phyloP scores from a whole-genome alignment of 1,139 yeast species.

The Taphrina deformans region DNA sequence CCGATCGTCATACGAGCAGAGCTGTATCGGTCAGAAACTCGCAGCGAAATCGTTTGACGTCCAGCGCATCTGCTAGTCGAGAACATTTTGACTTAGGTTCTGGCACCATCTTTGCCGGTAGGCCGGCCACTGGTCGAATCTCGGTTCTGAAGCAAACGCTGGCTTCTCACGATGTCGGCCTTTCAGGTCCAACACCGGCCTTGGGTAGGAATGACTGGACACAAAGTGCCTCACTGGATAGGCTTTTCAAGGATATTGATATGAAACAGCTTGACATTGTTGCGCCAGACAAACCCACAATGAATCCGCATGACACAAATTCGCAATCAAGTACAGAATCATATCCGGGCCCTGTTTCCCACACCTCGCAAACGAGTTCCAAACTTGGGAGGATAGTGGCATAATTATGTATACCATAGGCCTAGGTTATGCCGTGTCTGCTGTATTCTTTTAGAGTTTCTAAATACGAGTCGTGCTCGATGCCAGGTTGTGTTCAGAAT shows the following conservation, averaged over 20 bases:
- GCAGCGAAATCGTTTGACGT: not conserved
- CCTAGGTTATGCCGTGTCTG: no score
- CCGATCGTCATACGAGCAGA: not conserved
- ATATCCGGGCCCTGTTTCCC: not conserved
- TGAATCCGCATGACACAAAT: not conserved
- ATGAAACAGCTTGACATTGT: not conserved
- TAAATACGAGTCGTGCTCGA: no score
- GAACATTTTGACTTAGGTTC: not conserved
- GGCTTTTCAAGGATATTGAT: not conserved
- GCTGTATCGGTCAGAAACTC: not conserved
- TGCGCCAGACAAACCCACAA: not conserved
- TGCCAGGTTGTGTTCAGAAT: no score
- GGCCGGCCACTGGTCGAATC: not conserved
- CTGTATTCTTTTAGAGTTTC: no score
- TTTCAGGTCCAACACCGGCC: not conserved
- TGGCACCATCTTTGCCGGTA: not conserved
- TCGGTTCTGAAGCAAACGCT: not conserved
- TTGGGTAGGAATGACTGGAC: not conserved
- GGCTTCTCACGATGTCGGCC: not conserved
- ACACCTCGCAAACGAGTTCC: not conserved
- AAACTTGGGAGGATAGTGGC: not conserved
- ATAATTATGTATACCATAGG: no score
- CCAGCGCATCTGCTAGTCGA: conserved; percentile 8
- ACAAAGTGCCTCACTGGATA: not conserved
- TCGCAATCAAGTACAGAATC: not conserved